Conservation (phyloP, 768 basidiomycete genomes). For the Trametes maxima region DNA sequence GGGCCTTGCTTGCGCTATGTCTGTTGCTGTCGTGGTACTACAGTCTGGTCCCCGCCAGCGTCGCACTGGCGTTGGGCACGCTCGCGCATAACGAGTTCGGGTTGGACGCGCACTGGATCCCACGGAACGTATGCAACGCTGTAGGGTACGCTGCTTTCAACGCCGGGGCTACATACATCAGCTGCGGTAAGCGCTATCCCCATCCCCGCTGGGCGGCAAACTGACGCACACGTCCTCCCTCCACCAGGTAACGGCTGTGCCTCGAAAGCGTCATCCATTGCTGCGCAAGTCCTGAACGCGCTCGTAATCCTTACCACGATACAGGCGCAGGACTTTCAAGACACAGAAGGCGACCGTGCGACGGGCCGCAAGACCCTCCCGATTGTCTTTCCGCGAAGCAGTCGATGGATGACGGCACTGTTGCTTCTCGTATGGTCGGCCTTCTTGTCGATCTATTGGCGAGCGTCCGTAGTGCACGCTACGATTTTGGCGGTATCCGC, state of each 20-base stretch:
- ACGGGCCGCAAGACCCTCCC: constrained; percentile 11
- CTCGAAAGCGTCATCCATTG: not conserved
- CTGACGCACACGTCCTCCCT: not conserved
- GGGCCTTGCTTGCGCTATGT: constrained; percentile 35
- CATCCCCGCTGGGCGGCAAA: too few relatives aligned
- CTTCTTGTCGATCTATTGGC: constrained; percentile 7
- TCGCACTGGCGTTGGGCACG: constrained; percentile 27
- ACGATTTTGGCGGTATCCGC: not conserved
- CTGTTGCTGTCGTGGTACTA: constrained; percentile 22
- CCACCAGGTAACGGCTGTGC: not conserved
- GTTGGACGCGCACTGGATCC: constrained; percentile 30
- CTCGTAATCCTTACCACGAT: constrained; percentile 17
- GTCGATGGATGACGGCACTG: not conserved
- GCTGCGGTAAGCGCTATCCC: constrained; percentile 7
- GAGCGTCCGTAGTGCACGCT: not conserved
- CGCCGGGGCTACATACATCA: constrained; percentile 36
- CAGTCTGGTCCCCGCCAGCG: constrained; percentile 23
- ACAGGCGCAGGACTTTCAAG: constrained; percentile 18
- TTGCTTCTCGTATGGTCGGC: constrained; percentile 6
- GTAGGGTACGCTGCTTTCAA: constrained; percentile 39
- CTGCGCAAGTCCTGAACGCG: constrained; percentile 12
- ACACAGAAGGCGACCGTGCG: constrained; percentile 10
- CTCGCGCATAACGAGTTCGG: constrained; percentile 37
- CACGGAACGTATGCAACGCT: constrained; percentile 37
- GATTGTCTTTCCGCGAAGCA: constrained; percentile 6